A percentile compares a stretch with the other conserved stretches of the same genome.
phyloP scores from a whole-genome alignment of 768 basidiomycete species.

The Amanita inopinata region DNA sequence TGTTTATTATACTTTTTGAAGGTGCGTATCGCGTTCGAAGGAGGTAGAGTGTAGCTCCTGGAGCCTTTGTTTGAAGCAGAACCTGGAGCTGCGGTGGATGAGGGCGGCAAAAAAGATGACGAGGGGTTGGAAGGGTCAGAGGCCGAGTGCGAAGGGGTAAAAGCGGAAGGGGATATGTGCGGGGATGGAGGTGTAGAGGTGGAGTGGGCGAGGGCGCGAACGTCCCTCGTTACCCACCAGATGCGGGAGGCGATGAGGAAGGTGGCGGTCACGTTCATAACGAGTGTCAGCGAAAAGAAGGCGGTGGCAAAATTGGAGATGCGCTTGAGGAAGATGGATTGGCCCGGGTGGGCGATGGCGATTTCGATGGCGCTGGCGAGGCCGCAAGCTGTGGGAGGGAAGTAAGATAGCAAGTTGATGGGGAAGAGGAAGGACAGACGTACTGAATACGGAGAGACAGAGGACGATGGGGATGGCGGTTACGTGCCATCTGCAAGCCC shows the following conservation, averaged over 20 bases:
- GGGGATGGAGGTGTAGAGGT: too few species aligned
- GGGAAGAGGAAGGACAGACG: neutral
- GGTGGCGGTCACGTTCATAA: constrained; percentile 24
- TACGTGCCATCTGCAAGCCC: constrained; percentile 1
- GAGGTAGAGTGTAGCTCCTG: neutral
- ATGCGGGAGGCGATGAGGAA: constrained; percentile 23
- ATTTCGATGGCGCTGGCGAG: constrained; percentile 11
- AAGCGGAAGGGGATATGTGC: too few species aligned
- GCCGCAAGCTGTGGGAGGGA: neutral
- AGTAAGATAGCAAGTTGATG: neutral
- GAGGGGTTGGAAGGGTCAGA: too few species aligned
- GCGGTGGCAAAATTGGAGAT: constrained; percentile 25
- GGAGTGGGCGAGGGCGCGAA: constrained; percentile 12
- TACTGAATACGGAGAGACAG: neutral
- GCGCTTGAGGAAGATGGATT: constrained; percentile 23
- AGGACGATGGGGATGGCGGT: constrained; percentile 3
- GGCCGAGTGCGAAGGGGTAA: too few species aligned
- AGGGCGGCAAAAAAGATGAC: neutral
- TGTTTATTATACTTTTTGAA: neutral
- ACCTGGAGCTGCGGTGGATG: neutral
- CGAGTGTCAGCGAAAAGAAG: constrained; percentile 24
- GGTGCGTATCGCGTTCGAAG: neutral
- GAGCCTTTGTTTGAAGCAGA: neutral
- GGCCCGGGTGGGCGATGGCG: constrained; percentile 18
- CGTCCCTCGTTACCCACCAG: constrained; percentile 16